phyloP scores from a whole-genome alignment of 2,329 filamentous ascomycete species.

The Aspergillus chevalieri region DNA sequence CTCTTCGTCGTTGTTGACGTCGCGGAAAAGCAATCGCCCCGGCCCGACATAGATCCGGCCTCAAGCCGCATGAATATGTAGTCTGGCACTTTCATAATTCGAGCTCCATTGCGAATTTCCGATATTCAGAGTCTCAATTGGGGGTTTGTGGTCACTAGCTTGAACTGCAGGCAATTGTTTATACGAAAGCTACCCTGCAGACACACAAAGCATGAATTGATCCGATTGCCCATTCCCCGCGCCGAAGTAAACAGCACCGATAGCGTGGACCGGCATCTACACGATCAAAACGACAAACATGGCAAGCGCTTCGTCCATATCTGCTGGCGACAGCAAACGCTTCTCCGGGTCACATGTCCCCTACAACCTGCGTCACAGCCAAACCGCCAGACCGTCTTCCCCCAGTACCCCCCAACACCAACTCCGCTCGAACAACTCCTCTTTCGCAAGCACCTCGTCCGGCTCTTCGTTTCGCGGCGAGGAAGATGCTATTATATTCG shows the following conservation, averaged over 20 bases:
- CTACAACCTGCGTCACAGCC: constrained; percentile 25
- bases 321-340: constrained; percentile 20
- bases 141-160: not conserved
- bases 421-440: constrained; percentile 47
- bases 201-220: constrained; percentile 1
- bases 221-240: constrained; percentile 11
- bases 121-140: not conserved
- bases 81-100: not conserved
- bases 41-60: constrained; percentile 33
- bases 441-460: constrained; percentile 50
- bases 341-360: constrained; percentile 13
- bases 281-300: constrained; percentile 9
- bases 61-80: not conserved
- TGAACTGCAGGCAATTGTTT: not conserved
- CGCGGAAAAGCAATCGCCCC: constrained; percentile 17
- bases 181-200: constrained; percentile 6
- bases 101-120: not conserved
- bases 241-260: constrained; percentile 1
- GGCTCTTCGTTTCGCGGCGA: constrained; percentile 58
- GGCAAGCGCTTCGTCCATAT: constrained; percentile 13
- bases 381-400: constrained; percentile 34
- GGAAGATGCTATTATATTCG: constrained; percentile 78
- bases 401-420: constrained; percentile 55
- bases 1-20: constrained; percentile 16
- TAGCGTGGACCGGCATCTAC: not conserved